Evolutionary conservation across 768 basidiomycete genomes (phyloP).

Genomic region (Panaeolus cyanescens): DNA sequence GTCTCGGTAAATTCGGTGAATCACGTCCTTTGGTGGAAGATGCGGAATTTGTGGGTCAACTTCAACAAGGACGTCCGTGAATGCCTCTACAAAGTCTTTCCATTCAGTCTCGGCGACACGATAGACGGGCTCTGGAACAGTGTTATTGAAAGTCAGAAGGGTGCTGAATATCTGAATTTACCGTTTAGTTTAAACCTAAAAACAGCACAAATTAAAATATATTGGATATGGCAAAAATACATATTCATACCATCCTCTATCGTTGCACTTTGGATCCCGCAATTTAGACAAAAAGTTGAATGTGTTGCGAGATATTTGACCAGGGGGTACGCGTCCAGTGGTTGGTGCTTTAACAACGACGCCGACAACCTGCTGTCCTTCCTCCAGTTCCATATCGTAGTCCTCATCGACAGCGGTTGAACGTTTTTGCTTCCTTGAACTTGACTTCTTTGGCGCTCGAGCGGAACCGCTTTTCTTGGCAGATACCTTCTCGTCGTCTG

Average conservation of each 20-base stretch:
- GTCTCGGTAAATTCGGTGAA: conserved; percentile 93
- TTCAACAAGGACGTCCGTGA: conserved; percentile 67
- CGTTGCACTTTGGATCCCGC: conserved; percentile 76
- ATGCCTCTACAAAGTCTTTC: conserved; percentile 77
- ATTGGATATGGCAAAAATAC: neutral
- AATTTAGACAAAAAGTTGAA: conserved; percentile 75
- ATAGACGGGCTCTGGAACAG: conserved; percentile 67
- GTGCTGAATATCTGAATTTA: conserved; percentile 23
- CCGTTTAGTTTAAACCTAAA: conserved; percentile 86
- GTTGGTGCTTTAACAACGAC: conserved; percentile 79
- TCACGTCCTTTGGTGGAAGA: conserved; percentile 88
- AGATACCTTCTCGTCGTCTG: conserved; percentile 23
- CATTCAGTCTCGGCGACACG: conserved; percentile 86
- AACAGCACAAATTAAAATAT: neutral
- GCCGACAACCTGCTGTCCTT: conserved; percentile 75
- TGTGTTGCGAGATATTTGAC: conserved; percentile 85
- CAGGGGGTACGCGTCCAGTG: conserved; percentile 83
- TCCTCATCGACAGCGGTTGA: conserved; percentile 35
- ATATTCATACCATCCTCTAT: conserved; percentile 69
- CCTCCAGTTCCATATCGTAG: conserved; percentile 48
- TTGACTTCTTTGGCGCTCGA: conserved; percentile 15
- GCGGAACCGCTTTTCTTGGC: conserved; percentile 26
- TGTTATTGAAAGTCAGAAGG: neutral
- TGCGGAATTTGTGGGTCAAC: conserved; percentile 85
- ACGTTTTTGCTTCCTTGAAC: conserved; percentile 32